Conservation (phyloP, 2,329 filamentous ascomycete genomes). For the Paraconiothyrium sp. region DNA sequence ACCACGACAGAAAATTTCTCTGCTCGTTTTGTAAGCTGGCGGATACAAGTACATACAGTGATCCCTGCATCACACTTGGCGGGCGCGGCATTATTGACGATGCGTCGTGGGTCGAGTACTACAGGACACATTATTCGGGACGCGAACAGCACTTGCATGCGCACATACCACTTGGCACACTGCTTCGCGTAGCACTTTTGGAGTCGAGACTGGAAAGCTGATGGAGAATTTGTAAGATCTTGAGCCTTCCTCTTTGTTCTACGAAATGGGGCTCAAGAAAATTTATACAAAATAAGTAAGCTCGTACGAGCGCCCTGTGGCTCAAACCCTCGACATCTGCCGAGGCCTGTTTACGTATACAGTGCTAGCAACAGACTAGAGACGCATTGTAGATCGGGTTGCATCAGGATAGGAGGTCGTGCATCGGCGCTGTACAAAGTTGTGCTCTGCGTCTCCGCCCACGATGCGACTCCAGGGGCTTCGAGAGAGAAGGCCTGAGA, state of each 20-base stretch:
- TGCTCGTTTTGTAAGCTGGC: background rate
- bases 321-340: background rate
- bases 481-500: background rate
- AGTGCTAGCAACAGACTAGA: background rate
- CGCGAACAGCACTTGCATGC: background rate
- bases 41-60: background rate
- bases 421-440: background rate
- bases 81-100: conserved; percentile 1
- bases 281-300: background rate
- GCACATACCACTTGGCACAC: background rate
- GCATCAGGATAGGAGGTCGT: background rate
- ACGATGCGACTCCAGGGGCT: background rate
- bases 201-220: background rate
- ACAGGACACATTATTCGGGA: background rate
- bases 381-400: background rate
- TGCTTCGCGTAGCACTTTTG: too few species aligned
- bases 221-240: background rate
- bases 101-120: background rate
- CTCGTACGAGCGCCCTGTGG: conserved; percentile 1
- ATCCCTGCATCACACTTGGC: background rate
- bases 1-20: background rate
- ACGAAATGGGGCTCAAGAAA: background rate
- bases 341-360: conserved; percentile 1
- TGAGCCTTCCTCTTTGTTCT: background rate
- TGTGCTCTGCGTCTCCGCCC: background rate